phyloP scores from a whole-genome alignment of 2,329 filamentous ascomycete genomes.

The Leptographium galeiforme region DNA sequence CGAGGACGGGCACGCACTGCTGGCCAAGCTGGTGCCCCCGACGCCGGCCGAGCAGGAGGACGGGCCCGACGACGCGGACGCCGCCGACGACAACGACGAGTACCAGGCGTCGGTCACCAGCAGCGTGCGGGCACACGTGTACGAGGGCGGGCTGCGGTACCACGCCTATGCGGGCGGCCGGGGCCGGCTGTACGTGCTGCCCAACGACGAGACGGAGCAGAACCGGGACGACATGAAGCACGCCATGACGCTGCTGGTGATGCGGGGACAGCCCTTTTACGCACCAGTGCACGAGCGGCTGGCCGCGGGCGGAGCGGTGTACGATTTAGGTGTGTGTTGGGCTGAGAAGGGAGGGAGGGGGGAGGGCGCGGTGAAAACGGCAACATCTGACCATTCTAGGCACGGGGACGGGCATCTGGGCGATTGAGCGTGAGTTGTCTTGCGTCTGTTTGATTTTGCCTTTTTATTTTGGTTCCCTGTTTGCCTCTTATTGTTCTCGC shows the following conservation, averaged over 20 bases:
- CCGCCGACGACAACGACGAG: slow-evolving; percentile 6
- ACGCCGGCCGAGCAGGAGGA: background rate
- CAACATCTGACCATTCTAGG: slow-evolving; percentile 16
- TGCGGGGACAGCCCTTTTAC: slow-evolving; percentile 26
- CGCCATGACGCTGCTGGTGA: slow-evolving; percentile 21
- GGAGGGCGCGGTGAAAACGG: background rate
- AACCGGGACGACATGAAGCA: slow-evolving; percentile 28
- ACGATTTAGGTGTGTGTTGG: slow-evolving; percentile 29
- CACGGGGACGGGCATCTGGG: slow-evolving; percentile 39
- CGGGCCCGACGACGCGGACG: background rate
- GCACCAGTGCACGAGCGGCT: slow-evolving; percentile 28
- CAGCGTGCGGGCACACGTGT: slow-evolving; percentile 18
- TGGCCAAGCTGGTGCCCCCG: background rate
- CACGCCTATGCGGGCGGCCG: slow-evolving; percentile 19
- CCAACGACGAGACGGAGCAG: slow-evolving; percentile 27
- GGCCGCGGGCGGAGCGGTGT: slow-evolving; percentile 25
- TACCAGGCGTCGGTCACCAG: slow-evolving; percentile 17
- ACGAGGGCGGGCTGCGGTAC: slow-evolving; percentile 21
- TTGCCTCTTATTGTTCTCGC: background rate
- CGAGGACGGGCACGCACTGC: background rate
- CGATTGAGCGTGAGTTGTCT: slow-evolving; percentile 30
- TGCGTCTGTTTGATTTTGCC: background rate
- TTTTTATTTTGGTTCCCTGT: background rate
- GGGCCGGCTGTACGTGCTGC: slow-evolving; percentile 16
- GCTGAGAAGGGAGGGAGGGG: background rate